Evolutionary conservation across 306 rosid species (phyloP).

Genomic region (Crotalaria pallida): DNA sequence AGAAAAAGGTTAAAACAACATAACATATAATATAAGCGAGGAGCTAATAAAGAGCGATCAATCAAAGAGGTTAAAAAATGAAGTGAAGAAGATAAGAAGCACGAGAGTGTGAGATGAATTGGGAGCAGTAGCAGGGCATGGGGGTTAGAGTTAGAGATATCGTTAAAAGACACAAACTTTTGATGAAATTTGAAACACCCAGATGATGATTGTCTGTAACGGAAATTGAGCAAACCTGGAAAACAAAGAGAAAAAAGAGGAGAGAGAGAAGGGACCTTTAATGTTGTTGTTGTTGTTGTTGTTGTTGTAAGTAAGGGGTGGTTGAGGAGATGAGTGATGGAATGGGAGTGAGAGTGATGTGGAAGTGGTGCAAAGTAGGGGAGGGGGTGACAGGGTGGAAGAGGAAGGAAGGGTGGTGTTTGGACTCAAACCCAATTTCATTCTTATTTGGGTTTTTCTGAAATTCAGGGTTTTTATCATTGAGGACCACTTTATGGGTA

Average conservation of each 20-base stretch:
- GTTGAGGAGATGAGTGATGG: not conserved
- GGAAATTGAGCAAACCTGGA: not conserved
- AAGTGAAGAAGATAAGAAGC: not conserved
- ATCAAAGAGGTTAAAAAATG: no score
- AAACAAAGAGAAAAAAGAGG: not conserved
- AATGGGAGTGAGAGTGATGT: not conserved
- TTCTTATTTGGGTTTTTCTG: constrained; percentile 9
- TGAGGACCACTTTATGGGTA: no score
- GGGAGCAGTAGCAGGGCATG: not conserved
- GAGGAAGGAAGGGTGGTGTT: not conserved
- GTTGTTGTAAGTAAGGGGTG: not conserved
- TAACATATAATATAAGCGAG: no score
- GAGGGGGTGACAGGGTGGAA: not conserved
- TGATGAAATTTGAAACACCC: not conserved
- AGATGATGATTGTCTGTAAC: not conserved
- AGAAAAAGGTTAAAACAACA: no score
- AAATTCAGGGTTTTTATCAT: no score
- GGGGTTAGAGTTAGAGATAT: not conserved
- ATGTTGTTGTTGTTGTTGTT: no score
- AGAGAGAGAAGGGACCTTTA: not conserved
- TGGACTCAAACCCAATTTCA: constrained; percentile 32
- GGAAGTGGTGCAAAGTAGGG: constrained; percentile 14
- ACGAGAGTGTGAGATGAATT: not conserved
- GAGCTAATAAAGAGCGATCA: not conserved
- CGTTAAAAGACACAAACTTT: not conserved